A percentile compares a stretch with the other conserved stretches of the same genome.
phyloP scores from a whole-genome alignment of 441 rosid genomes.

The Populus hybrid region DNA sequence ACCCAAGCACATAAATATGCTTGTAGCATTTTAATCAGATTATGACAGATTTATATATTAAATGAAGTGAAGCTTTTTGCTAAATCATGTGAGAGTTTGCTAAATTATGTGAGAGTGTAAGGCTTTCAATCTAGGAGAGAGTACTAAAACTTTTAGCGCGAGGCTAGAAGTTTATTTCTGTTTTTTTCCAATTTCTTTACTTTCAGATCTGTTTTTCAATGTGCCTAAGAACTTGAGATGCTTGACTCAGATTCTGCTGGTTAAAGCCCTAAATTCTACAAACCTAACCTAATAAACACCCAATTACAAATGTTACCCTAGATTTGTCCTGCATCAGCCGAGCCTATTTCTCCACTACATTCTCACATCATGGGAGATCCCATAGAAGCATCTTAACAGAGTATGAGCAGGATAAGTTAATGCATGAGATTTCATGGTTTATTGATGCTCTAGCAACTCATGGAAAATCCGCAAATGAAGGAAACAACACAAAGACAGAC shows the following conservation, averaged over 20 bases:
- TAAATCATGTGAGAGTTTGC: background rate
- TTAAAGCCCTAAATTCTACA: background rate
- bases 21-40: background rate
- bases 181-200: background rate
- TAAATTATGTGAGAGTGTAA: background rate
- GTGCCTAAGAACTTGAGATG: no score
- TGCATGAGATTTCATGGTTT: background rate
- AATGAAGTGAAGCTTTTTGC: background rate
- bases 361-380: background rate
- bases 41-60: background rate
- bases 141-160: background rate
- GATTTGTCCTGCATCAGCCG: background rate
- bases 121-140: background rate
- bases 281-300: background rate
- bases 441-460: background rate
- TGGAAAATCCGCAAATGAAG: background rate
- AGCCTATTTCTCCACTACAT: background rate
- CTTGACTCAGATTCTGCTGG: no score
- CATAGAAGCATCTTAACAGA: background rate
- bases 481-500: background rate
- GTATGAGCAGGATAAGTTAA: background rate
- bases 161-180: background rate
- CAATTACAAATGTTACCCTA: background rate
- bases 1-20: background rate
- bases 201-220: background rate